Evolutionary conservation across 257 asterid genomes (phyloP).

Genomic region (Capsicum pubescens): DNA sequence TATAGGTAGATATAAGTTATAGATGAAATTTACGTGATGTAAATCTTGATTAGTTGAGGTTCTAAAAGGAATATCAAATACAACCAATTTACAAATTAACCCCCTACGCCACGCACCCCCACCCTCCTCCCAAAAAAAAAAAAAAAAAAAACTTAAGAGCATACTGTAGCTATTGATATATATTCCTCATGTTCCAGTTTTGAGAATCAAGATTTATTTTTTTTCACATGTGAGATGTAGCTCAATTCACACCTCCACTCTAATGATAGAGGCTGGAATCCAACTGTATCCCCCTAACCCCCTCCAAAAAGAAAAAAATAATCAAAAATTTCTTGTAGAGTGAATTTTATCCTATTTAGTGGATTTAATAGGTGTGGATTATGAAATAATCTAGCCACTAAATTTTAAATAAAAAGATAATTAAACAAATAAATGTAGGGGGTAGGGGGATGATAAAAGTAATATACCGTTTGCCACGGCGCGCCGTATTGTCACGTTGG

Average conservation of each 20-base stretch:
- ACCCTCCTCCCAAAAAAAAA: not conserved
- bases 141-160: not conserved
- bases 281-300: too few species aligned
- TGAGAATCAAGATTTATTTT: not conserved
- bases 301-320: too few species aligned
- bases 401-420: not conserved
- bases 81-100: not conserved
- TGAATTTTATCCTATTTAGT: not conserved
- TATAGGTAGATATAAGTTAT: too few species aligned
- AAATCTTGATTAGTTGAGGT: not conserved
- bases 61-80: not conserved
- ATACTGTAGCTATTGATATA: not conserved
- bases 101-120: too few species aligned
- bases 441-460: not conserved
- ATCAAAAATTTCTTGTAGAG: not conserved
- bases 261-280: too few species aligned
- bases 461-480: constrained; percentile 20
- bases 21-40: too few species aligned
- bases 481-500: constrained; percentile 8
- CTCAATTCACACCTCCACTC: too few species aligned
- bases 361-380: not conserved
- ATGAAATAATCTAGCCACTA: too few species aligned
- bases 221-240: too few species aligned
- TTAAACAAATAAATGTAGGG: not conserved
- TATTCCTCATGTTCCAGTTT: not conserved